Evolutionary conservation across 116 monocot genomes (phyloP).

Genomic region (Zostera marina): DNA sequence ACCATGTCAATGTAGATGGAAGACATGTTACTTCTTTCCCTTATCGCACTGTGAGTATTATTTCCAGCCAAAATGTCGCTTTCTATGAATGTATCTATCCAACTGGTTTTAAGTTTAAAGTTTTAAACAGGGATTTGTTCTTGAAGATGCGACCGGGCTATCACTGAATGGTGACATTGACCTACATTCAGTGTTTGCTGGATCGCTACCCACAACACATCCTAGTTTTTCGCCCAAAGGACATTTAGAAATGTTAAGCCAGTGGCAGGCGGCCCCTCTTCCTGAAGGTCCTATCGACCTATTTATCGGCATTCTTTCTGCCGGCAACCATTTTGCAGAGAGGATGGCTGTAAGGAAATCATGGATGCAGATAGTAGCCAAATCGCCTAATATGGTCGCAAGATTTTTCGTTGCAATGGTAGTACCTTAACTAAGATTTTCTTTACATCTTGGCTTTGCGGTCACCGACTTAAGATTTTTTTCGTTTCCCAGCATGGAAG

Average conservation of each 20-base stretch:
- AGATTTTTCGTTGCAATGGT: conserved; percentile 53
- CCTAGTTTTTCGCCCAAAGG: conserved; percentile 44
- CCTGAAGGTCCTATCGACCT: conserved; percentile 40
- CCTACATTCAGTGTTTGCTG: conserved; percentile 40
- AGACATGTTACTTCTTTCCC: conserved; percentile 64
- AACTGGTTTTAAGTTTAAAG: not conserved
- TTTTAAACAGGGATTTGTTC: conserved; percentile 45
- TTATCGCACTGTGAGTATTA: conserved; percentile 48
- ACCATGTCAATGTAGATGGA: conserved; percentile 58
- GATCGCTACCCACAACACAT: conserved; percentile 47
- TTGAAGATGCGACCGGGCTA: conserved; percentile 70
- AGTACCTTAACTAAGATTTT: not conserved
- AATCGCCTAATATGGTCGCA: conserved; percentile 30
- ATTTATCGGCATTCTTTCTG: conserved; percentile 58
- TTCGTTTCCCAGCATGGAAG: conserved; percentile 22
- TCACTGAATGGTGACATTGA: conserved; percentile 60
- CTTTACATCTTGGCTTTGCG: not conserved
- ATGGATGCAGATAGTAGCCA: conserved; percentile 40
- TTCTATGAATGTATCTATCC: not conserved
- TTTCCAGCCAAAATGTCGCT: no score
- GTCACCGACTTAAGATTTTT: not conserved
- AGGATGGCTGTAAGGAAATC: conserved; percentile 67
- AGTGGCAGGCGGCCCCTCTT: conserved; percentile 35
- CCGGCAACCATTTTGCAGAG: conserved; percentile 58
- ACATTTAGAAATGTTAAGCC: conserved; percentile 27